Percentiles rank a stretch among this genome's conserved stretches.
Evolutionary conservation across 2,329 filamentous ascomycete genomes (phyloP).

Genomic region (Ascochyta koolunga): DNA sequence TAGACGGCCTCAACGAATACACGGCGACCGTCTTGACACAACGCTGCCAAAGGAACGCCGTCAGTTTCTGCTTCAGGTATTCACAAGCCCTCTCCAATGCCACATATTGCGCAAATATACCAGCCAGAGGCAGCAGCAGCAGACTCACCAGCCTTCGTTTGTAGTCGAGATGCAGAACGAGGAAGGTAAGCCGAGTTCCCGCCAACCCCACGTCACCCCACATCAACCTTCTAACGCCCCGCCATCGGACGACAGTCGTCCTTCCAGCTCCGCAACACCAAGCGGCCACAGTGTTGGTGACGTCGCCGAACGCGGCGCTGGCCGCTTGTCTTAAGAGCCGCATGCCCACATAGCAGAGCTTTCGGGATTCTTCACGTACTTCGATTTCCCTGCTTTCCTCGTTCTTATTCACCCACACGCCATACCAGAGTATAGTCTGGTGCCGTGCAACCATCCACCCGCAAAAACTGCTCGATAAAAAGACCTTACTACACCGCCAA

Average conservation of each 20-base stretch:
- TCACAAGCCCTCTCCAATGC: too few species aligned
- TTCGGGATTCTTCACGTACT: background rate
- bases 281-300: slow-evolving; percentile 15
- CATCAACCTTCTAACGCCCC: slow-evolving; percentile 8
- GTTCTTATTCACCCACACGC: background rate
- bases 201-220: slow-evolving; percentile 11
- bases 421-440: background rate
- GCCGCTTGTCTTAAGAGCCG: slow-evolving; percentile 1
- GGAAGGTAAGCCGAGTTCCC: slow-evolving; percentile 22
- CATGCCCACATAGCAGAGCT: background rate
- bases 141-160: too few species aligned
- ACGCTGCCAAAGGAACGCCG: too few species aligned
- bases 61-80: too few species aligned
- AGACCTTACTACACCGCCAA: slow-evolving; percentile 27
- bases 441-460: background rate
- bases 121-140: too few species aligned
- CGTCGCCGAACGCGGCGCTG: slow-evolving; percentile 18
- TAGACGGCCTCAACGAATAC: too few species aligned
- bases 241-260: slow-evolving; percentile 28
- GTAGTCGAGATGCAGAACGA: too few species aligned
- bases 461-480: too few species aligned
- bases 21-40: too few species aligned
- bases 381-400: background rate
- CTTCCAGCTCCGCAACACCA: slow-evolving; percentile 30
- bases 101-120: too few species aligned